Base-by-base conservation (phyloP, 371 early-diverging fungal genomes). In the Mortierella sp. region DNA sequence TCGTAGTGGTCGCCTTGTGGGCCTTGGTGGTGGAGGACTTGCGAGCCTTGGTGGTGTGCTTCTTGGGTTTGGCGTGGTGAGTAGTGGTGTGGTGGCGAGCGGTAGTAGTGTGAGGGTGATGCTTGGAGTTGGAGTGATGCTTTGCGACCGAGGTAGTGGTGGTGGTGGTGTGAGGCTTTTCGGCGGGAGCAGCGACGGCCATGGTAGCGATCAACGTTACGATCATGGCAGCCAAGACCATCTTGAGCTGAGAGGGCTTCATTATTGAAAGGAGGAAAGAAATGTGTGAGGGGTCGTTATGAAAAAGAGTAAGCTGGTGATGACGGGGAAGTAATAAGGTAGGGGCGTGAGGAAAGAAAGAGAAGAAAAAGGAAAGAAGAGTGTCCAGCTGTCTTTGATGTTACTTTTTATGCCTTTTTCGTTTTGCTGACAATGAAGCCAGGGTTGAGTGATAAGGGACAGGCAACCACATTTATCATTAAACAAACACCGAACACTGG, bases 161-260 rank as follows among this genome's bases (percentile, higher is more conserved):
- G 48, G 42, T 38, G 42, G 42, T 38, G 57, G 54, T 34, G 11
- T 55, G 63, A 38, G 48, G 24, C 6, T 42, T 55, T 34, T 54
- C 45, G 48, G 71, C 58, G 24, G 75, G 72, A 48, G 76, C 80
- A 44, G 76, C 76, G 44, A 73, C 54, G 63, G 72, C 76, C 72
- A 76, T 72, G 26, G 76, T 72, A 44, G 80, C 80, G 57, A 76
- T 72, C 65, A 80, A 65, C 44, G 76, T 73, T 55, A 80, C 63
- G 42, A 80, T 34, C 72, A 76, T 72, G 34, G 80, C 80, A 50
- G 58, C 73, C 14, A 80, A 50, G 54, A 80, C 47, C 48, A 76
- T 45, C 68, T 76, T 80, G 45, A 80, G 60, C 54, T 80, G 75
- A 50, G 80, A 76, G 42, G 45, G 76, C 73, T 75, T 80, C 76